Base-by-base conservation (phyloP, 345 rosid species). In the Turritis glabra region DNA sequence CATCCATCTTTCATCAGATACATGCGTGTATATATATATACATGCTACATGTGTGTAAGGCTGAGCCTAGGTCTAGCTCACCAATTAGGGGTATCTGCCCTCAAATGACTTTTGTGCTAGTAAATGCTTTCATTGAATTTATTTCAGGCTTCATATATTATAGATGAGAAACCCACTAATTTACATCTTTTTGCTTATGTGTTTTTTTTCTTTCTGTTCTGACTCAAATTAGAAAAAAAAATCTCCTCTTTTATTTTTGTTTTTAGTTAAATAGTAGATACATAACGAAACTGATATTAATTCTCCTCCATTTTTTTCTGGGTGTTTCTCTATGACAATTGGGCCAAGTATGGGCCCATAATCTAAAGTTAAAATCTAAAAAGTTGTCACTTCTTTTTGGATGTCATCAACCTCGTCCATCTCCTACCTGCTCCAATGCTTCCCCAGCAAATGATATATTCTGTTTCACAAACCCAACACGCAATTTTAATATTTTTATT, bases 371-470 rank as follows among this genome's bases (percentile, higher is more conserved):
- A 77, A 77, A 64, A 47, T 47, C 75, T 75, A 75, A 59, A 62
- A 76, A 54, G 53, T 14, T 46, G 71, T 55, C 66, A 70, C 67
- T 77, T 77, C 61, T 46, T 69, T 40, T 32, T 32, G 64, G 44
- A 76, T 69, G 48, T 62, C 50, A 76, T 76, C 60, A 62, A 21
- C 72, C 71, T 63, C 76, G 72, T 64, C 76, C 76, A 55, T 77
- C 80, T 70, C 80, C 76, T 46, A 71, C 72, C 76, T 64, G 72
- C 76, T 77, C 80, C 80, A 77, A 37, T 14, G 72, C 66, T 71
- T 77, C 80, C 11, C 80, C 80, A 71, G 67, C 80, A 48, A 55
- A 77, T 71, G 80, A 70, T 51, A 77, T 64, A 71, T 38, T 71
- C 80, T 77, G 80, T 55, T 70, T 57, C 76, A 77, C 76, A 59